Evolutionary conservation across 768 basidiomycete species (phyloP).

Genomic region (Suillus discolor): DNA sequence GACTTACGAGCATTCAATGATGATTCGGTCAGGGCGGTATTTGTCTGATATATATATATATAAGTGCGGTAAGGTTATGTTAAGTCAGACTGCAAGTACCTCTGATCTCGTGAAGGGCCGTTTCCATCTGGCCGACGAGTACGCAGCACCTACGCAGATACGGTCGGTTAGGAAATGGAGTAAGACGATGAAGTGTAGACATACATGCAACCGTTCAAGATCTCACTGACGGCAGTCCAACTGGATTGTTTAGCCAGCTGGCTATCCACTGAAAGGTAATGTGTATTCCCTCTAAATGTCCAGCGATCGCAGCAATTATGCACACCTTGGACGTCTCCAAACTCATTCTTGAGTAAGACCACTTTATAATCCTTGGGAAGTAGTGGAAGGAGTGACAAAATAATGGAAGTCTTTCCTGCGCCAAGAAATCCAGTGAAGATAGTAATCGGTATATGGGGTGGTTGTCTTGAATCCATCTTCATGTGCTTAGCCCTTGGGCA

Average conservation of each 20-base stretch:
- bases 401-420: constrained; percentile 79
- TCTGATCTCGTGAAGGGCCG: constrained; percentile 84
- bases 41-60: constrained; percentile 58
- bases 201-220: constrained; percentile 95
- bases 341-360: constrained; percentile 94
- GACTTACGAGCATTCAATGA: constrained; percentile 93
- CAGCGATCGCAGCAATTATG: not conserved
- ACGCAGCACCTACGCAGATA: constrained; percentile 74
- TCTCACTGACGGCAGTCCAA: constrained; percentile 87
- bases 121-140: constrained; percentile 94
- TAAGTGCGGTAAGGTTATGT: not conserved
- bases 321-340: constrained; percentile 88
- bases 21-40: constrained; percentile 85
- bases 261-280: constrained; percentile 69
- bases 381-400: constrained; percentile 80
- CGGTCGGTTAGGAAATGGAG: not conserved
- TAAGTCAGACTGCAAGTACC: constrained; percentile 42
- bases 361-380: constrained; percentile 86
- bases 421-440: constrained; percentile 96
- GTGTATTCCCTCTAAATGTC: not conserved
- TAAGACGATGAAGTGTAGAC: constrained; percentile 3
- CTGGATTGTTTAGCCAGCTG: constrained; percentile 85
- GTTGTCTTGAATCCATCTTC: not conserved
- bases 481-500: not conserved
- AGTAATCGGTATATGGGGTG: constrained; percentile 71